Evolutionary conservation across 2,329 filamentous ascomycete genomes (phyloP).

Genomic region (Tolypocladium inflatum): DNA sequence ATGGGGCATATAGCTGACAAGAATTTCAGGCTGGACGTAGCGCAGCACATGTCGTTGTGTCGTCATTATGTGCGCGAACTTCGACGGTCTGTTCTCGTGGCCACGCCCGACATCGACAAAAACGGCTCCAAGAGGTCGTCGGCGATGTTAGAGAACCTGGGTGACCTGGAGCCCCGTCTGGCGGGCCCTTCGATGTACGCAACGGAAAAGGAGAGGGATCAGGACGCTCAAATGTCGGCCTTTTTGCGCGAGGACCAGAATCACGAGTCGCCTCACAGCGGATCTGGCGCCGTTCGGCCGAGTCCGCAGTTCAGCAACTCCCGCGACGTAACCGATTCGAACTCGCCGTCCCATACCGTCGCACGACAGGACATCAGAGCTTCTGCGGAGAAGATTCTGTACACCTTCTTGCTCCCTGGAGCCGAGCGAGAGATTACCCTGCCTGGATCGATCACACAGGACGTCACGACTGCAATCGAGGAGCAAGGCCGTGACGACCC

Average conservation of each 20-base stretch:
- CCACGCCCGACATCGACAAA: constrained; percentile 84
- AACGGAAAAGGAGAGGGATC: constrained; percentile 63
- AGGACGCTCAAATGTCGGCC: constrained; percentile 84
- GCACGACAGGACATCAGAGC: constrained; percentile 83
- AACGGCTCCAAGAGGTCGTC: constrained; percentile 77
- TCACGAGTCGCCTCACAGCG: constrained; percentile 47
- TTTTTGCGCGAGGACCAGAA: constrained; percentile 64
- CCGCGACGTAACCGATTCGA: constrained; percentile 60
- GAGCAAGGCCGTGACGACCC: constrained; percentile 88
- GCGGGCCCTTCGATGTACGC: constrained; percentile 54
- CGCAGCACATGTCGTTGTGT: constrained; percentile 96
- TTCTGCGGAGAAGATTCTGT: constrained; percentile 97
- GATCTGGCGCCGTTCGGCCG: constrained; percentile 31
- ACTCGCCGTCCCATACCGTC: constrained; percentile 75
- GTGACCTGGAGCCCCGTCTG: constrained; percentile 52
- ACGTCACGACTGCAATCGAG: constrained; percentile 83
- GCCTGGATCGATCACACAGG: constrained; percentile 74
- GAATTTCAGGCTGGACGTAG: constrained; percentile 83
- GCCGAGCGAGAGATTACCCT: constrained; percentile 94
- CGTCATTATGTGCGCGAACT: constrained; percentile 95
- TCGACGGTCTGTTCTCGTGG: constrained; percentile 82
- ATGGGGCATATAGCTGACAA: neutral
- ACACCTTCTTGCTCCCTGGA: constrained; percentile 90
- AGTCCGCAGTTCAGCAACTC: constrained; percentile 52
- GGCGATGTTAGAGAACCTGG: constrained; percentile 61